Evolutionary conservation across 371 early-diverging fungal species (phyloP).

Genomic region (Mortierella sp.): DNA sequence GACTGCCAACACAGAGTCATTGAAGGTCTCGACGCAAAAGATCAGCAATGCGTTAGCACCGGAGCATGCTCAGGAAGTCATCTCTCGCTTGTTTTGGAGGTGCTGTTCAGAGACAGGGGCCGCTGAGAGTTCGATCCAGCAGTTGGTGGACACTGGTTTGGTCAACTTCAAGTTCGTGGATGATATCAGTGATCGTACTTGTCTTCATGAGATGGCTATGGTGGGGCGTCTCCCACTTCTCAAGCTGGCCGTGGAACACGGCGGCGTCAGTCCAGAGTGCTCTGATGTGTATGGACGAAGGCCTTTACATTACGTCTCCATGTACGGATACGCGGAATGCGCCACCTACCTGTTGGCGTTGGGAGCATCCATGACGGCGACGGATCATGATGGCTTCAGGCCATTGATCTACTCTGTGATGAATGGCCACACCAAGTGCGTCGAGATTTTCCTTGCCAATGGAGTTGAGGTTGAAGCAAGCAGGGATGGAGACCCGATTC

Average conservation of each 20-base stretch:
- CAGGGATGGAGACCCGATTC: constrained; percentile 68
- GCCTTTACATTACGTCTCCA: constrained; percentile 92
- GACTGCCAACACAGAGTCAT: background rate
- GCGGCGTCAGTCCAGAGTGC: constrained; percentile 62
- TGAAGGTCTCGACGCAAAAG: background rate
- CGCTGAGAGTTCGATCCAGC: constrained; percentile 61
- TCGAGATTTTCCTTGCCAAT: constrained; percentile 74
- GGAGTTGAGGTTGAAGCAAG: constrained; percentile 75
- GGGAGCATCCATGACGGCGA: constrained; percentile 67
- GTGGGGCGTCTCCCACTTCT: constrained; percentile 73
- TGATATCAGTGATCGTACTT: constrained; percentile 91
- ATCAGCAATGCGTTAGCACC: constrained; percentile 1
- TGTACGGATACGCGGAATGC: constrained; percentile 85
- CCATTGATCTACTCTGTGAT: constrained; percentile 89
- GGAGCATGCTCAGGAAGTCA: constrained; percentile 57
- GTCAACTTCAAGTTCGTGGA: constrained; percentile 84
- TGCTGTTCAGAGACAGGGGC: constrained; percentile 78
- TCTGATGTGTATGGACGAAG: constrained; percentile 89
- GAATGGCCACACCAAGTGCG: constrained; percentile 81
- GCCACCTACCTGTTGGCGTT: constrained; percentile 71
- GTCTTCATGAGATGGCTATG: constrained; percentile 91
- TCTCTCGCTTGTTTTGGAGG: constrained; percentile 85
- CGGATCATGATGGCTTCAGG: constrained; percentile 91
- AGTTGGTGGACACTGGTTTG: constrained; percentile 70
- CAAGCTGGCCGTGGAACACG: constrained; percentile 65